These are phyloP conservation scores for Botrytis elliptica DNA, from an alignment of 2,329 filamentous ascomycete genomes.

Conservation along the genomic window DNA sequence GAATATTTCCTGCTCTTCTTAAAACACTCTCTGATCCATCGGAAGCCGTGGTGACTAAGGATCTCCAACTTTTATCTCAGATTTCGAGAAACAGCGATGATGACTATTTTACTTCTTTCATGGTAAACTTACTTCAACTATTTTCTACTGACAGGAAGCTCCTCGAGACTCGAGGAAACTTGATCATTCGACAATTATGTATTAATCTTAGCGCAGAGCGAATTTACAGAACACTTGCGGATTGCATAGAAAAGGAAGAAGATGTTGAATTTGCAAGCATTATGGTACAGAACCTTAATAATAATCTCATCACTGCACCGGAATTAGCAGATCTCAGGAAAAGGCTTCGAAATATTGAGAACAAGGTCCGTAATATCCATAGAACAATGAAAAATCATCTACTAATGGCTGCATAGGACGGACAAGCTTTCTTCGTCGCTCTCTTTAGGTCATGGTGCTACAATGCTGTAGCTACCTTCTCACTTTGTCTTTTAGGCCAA, in stretches of 20 bases:
- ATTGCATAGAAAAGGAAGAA: conserved; percentile 96
- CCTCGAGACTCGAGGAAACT: conserved; percentile 86
- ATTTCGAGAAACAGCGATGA: conserved; percentile 97
- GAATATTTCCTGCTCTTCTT: conserved; percentile 90
- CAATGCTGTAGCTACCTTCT: conserved; percentile 97
- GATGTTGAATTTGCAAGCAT: conserved; percentile 98
- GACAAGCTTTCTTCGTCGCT: conserved; percentile 91
- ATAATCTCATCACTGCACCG: conserved; percentile 96
- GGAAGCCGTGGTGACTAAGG: conserved; percentile 92
- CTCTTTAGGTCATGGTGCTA: conserved; percentile 98
- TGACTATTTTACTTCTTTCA: conserved; percentile 96
- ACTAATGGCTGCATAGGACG: conserved; percentile 58
- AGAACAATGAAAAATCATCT: neutral
- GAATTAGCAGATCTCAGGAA: conserved; percentile 90
- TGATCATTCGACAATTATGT: conserved; percentile 95
- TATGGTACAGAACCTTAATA: conserved; percentile 99
- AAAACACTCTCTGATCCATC: conserved; percentile 96
- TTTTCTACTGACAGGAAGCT: conserved; percentile 93
- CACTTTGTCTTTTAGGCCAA: conserved; percentile 89
- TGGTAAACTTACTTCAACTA: conserved; percentile 92
- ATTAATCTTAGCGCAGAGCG: conserved; percentile 89
- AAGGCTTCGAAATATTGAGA: conserved; percentile 84
- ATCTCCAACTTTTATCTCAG: conserved; percentile 88
- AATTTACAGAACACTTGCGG: conserved; percentile 92
- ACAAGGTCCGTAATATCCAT: conserved; percentile 55